Conservation (phyloP, 306 rosid species). For the Vigna nakashimae region DNA sequence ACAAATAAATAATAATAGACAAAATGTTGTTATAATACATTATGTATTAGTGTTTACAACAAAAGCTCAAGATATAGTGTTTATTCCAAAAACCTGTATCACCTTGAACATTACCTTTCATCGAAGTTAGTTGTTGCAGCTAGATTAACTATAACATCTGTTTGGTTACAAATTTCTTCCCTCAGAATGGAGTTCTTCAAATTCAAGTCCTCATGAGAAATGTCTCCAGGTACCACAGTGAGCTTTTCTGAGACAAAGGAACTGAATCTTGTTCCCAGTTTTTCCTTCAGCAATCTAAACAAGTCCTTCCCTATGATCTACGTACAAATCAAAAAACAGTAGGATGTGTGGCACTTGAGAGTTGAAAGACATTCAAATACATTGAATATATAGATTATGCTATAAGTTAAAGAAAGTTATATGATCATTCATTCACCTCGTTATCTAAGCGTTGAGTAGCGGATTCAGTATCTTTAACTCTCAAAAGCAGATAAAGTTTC, state of each 20-base stretch:
- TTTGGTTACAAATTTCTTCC: slow-evolving; percentile 56
- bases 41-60: too few species aligned
- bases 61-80: too few species aligned
- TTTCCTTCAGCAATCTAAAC: slow-evolving; percentile 65
- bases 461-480: slow-evolving; percentile 59
- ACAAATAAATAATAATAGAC: too few species aligned
- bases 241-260: slow-evolving; percentile 58
- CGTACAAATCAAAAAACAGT: neutral
- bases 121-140: slow-evolving; percentile 84
- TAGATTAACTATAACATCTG: slow-evolving; percentile 63
- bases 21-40: too few species aligned
- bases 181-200: slow-evolving; percentile 51
- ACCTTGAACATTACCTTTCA: slow-evolving; percentile 62
- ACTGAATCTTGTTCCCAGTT: slow-evolving; percentile 51
- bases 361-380: neutral
- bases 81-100: neutral
- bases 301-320: slow-evolving; percentile 72
- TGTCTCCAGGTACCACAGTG: slow-evolving; percentile 67
- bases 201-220: slow-evolving; percentile 58
- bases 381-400: neutral
- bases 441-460: slow-evolving; percentile 59
- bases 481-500: slow-evolving; percentile 74
- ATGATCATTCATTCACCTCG: slow-evolving; percentile 52
- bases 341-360: neutral
- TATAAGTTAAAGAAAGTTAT: neutral